Percentiles rank a stretch among this genome's conserved stretches.
phyloP scores from a whole-genome alignment of 2,329 filamentous ascomycete genomes.

The Colletotrichum liaoningense region DNA sequence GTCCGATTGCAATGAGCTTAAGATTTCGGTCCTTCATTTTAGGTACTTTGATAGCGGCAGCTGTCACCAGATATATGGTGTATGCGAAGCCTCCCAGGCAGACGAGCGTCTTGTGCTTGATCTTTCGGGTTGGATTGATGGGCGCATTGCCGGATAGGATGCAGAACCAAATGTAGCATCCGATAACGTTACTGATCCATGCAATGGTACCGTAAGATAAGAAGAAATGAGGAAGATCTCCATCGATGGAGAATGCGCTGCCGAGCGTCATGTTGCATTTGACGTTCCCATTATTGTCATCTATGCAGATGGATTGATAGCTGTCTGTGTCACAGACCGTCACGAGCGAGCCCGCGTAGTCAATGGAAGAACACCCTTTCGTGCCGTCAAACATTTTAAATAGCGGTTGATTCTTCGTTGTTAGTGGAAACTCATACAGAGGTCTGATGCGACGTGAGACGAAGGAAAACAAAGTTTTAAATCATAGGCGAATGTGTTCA shows the following conservation, averaged over 20 bases:
- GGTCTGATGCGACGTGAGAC: too few relatives aligned
- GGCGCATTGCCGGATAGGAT: neutral
- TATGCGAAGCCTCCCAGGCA: neutral
- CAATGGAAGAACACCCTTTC: neutral
- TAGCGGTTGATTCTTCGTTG: accelerated
- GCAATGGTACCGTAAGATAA: conserved; percentile 1
- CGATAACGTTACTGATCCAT: neutral
- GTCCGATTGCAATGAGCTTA: neutral
- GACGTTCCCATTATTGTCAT: neutral
- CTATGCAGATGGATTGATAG: neutral
- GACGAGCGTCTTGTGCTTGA: neutral
- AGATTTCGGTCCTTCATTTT: neutral
- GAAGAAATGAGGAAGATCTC: neutral
- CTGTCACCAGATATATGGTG: neutral
- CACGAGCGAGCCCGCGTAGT: neutral
- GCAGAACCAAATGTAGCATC: neutral
- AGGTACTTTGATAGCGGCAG: neutral
- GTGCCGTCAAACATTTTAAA: neutral
- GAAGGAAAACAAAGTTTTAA: too few relatives aligned
- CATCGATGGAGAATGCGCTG: neutral
- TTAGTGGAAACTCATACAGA: too few relatives aligned
- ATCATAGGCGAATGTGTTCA: neutral
- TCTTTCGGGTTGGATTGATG: neutral
- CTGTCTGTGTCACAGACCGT: neutral
- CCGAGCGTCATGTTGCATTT: neutral